A percentile compares a stretch with the other conserved stretches of the same genome.
Conservation (phyloP, 2,329 filamentous ascomycete species). For the Trichoderma breve region DNA sequence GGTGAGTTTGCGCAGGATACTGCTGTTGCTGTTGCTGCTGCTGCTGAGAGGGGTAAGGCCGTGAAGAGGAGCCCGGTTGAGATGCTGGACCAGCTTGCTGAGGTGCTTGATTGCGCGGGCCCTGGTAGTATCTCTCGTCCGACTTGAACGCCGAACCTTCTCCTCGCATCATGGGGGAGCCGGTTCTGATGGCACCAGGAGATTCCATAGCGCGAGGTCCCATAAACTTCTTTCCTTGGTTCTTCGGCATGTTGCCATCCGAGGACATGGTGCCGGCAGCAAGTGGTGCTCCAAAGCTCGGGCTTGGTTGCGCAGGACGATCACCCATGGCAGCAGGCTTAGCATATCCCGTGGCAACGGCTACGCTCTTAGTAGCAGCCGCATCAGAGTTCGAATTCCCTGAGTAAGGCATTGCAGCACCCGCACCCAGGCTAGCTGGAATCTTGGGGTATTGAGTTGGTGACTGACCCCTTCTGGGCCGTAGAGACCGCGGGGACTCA, state of each 20-base stretch:
- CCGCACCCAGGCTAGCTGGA: slow-evolving; percentile 21
- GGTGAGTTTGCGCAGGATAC: neutral
- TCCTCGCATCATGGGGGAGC: slow-evolving; percentile 39
- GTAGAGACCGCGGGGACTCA: slow-evolving; percentile 48
- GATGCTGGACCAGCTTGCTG: neutral
- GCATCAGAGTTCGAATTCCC: neutral
- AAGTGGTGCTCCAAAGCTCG: slow-evolving; percentile 36
- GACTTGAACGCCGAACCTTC: slow-evolving; percentile 37
- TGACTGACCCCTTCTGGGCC: slow-evolving; percentile 30
- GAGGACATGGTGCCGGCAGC: slow-evolving; percentile 18
- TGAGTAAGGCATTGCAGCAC: neutral
- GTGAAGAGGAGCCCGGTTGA: neutral
- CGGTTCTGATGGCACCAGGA: slow-evolving; percentile 26
- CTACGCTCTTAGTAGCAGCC: neutral
- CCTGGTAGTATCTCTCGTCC: slow-evolving; percentile 23
- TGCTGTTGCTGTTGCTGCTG: neutral
- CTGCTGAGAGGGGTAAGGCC: neutral
- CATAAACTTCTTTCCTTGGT: neutral
- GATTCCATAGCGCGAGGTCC: slow-evolving; percentile 11
- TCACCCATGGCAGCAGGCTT: neutral
- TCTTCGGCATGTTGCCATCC: neutral
- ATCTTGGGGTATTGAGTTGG: slow-evolving; percentile 35
- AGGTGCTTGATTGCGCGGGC: neutral
- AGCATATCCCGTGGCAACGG: neutral
- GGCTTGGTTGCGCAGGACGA: slow-evolving; percentile 14